Percentiles rank a stretch among this genome's conserved stretches.
phyloP scores from a whole-genome alignment of 208 protist species.

The Leishmania mexicana region DNA sequence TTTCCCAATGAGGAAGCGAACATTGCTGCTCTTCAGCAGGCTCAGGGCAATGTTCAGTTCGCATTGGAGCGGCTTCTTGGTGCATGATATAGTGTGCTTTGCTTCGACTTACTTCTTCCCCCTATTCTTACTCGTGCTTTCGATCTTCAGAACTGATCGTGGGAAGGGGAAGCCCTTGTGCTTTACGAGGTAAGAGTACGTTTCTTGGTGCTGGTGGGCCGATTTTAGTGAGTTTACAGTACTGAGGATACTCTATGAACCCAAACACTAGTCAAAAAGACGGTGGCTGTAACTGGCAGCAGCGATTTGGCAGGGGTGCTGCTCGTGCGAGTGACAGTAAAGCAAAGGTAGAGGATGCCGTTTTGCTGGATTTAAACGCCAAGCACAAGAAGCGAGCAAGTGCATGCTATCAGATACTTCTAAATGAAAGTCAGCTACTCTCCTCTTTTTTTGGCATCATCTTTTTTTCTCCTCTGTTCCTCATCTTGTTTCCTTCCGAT shows the following conservation, averaged over 20 bases:
- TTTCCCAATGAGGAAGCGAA: constrained; percentile 94
- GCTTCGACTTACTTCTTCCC: constrained; percentile 2
- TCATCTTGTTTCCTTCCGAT: background rate
- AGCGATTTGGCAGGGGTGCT: background rate
- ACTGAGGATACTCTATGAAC: background rate
- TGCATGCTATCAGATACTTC: background rate
- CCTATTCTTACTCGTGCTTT: background rate
- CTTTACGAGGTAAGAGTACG: background rate
- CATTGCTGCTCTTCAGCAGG: constrained; percentile 86
- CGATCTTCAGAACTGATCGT: background rate
- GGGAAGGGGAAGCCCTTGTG: background rate
- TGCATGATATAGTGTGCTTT: constrained; percentile 25
- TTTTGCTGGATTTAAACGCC: background rate
- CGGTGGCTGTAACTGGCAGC: too few species aligned
- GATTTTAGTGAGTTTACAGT: background rate
- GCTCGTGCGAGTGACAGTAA: background rate
- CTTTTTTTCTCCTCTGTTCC: background rate
- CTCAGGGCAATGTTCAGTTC: constrained; percentile 88
- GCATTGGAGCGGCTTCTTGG: constrained; percentile 89
- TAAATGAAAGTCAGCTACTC: background rate
- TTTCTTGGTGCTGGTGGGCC: background rate
- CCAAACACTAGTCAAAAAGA: background rate
- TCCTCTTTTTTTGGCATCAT: background rate
- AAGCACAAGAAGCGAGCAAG: background rate
- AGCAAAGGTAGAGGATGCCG: background rate